Evolutionary conservation across 1,284 basidiomycete genomes (phyloP).

Genomic region (Sanghuangporus weigelae): DNA sequence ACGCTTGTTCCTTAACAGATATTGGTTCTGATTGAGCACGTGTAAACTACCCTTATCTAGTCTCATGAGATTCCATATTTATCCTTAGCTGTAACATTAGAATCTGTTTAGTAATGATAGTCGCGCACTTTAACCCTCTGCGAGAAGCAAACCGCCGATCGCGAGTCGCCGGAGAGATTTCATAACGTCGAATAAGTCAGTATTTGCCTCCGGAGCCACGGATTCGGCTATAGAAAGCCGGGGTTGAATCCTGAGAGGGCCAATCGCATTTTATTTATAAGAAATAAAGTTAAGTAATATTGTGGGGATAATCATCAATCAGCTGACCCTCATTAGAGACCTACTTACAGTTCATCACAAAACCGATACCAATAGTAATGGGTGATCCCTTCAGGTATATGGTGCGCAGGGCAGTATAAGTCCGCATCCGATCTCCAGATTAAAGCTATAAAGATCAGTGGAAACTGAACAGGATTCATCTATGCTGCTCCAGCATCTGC

Average conservation of each 20-base stretch:
- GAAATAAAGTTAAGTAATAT: no score
- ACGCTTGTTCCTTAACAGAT: neutral
- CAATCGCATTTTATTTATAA: no score
- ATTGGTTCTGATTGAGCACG: neutral
- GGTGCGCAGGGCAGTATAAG: constrained; percentile 41
- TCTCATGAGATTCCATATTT: constrained; percentile 19
- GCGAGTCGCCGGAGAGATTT: constrained; percentile 27
- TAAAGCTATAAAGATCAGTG: constrained; percentile 23
- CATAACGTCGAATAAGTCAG: constrained; percentile 29
- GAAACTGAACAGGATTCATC: neutral
- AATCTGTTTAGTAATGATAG: constrained; percentile 29
- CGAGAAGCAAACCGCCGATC: constrained; percentile 10
- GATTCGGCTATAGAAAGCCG: constrained; percentile 39
- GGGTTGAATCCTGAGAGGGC: constrained; percentile 7
- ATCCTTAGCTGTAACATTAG: constrained; percentile 28
- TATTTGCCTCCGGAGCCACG: constrained; percentile 41
- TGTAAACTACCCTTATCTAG: neutral
- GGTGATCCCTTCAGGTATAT: constrained; percentile 33
- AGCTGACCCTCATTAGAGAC: neutral
- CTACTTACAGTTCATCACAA: constrained; percentile 16
- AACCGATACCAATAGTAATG: no score
- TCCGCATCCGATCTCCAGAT: constrained; percentile 41
- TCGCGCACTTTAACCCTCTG: constrained; percentile 25
- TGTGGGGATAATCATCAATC: neutral
- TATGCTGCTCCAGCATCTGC: neutral